Evolutionary conservation across 352 stramenopile genomes (phyloP), one percentile per base, ranked within the genome.

Genomic region (Pythium insidiosum): DNA sequence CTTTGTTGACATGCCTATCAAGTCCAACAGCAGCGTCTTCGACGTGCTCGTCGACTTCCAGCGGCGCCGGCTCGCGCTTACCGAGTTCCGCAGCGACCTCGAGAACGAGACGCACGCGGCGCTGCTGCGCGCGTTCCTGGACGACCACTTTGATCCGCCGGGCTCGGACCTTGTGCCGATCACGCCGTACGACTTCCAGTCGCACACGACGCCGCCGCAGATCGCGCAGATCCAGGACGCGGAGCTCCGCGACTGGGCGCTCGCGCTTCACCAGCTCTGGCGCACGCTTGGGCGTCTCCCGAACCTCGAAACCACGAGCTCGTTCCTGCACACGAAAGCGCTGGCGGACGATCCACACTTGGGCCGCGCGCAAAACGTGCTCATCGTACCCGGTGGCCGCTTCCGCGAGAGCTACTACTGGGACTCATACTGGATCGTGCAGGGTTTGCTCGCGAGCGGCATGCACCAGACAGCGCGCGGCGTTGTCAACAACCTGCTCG

Each of bases 391-490:
- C 6, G 88, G 87, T 16, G 88, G 83, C 5, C 71, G 88, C n/a
- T 97, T 97, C 53, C 75, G 85, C 9, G 88, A 97, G 58, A 84
- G 63, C 30, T 97, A 96, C 64, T 96, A 96, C 57, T 96, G 88
- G 88, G 88, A 97, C 50, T 88, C 75, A 46, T 96, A 89, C 61
- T 97, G 88, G 88, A 96, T 96, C 41, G 73, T 96, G 9, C 56
- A 88, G 43, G 85, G 87, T 0, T 63, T 97, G 5, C 56, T 96
- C 26, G 74, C 91, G 7, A 92, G 79, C 49, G 60, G 69, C 39
- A 90, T 96, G 84, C 37, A 55, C 12, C 30, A 73, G 24, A 95
- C 87, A 0, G 85, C 87, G 5, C 59, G 68, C 19, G 77, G 76
- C 2, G 65, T 95, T 4, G 79, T 96, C 21, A 75, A 78, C 30